A percentile compares a stretch with the other conserved stretches of the same genome.
phyloP scores from a whole-genome alignment of 2,329 filamentous ascomycete genomes.

The Colletotrichum noveboracense region DNA sequence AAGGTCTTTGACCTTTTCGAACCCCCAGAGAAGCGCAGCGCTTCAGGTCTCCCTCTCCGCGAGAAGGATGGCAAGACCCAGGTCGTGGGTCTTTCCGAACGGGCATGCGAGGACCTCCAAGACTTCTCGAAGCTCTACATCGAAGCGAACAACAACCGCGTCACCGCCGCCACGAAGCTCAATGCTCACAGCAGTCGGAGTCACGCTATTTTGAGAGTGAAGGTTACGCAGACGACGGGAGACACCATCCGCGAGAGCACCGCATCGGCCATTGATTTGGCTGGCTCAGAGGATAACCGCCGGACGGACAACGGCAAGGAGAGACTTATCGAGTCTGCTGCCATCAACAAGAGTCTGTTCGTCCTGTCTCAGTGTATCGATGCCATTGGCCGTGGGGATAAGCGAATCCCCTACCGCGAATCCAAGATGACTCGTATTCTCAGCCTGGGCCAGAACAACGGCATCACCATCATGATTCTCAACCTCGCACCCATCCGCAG shows the following conservation, averaged over 20 bases:
- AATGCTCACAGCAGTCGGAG: constrained; percentile 91
- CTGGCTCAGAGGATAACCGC: constrained; percentile 94
- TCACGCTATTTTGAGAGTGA: constrained; percentile 90
- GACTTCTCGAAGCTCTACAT: constrained; percentile 92
- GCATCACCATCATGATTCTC: constrained; percentile 94
- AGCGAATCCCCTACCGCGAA: constrained; percentile 88
- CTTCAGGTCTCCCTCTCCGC: constrained; percentile 79
- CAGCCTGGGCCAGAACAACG: constrained; percentile 91
- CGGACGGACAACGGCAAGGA: constrained; percentile 94
- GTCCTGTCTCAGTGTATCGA: constrained; percentile 95
- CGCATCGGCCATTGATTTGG: constrained; percentile 91
- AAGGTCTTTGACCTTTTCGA: constrained; percentile 93
- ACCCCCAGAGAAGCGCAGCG: constrained; percentile 82
- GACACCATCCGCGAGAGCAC: constrained; percentile 77
- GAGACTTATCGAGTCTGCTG: constrained; percentile 90
- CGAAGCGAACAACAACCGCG: constrained; percentile 88
- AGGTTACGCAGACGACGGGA: constrained; percentile 77
- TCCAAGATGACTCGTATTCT: constrained; percentile 98
- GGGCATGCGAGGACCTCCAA: constrained; percentile 81
- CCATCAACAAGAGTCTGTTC: constrained; percentile 97
- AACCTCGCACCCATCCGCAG: constrained; percentile 91
- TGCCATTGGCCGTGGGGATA: constrained; percentile 78
- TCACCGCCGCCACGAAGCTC: constrained; percentile 89
- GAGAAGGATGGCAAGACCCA: constrained; percentile 88
- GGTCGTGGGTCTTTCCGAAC: constrained; percentile 85